Conservation (phyloP, 192 early-diverging fungal genomes). For the Piromyces sp. region DNA sequence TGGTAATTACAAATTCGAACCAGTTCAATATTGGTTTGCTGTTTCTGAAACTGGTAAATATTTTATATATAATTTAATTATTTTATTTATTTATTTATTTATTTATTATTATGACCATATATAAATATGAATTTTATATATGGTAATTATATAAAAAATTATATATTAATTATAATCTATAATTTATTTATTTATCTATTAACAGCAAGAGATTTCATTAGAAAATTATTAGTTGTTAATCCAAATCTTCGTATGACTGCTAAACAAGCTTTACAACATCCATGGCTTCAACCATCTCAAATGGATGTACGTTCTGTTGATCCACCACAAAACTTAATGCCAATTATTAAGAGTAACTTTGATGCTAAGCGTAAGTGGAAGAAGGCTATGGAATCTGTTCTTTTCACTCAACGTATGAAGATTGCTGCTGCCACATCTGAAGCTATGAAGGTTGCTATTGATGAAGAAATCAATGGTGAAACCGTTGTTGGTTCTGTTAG, state of each 20-base stretch:
- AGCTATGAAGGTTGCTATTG: background rate
- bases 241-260: constrained; percentile 55
- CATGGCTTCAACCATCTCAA: constrained; percentile 38
- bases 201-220: constrained; percentile 54
- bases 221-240: constrained; percentile 41
- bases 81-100: too few relatives aligned
- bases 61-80: too few relatives aligned
- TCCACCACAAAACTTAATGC: background rate
- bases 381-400: background rate
- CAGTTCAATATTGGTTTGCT: constrained; percentile 37
- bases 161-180: too few relatives aligned
- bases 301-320: background rate
- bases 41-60: constrained; percentile 42
- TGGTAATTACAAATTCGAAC: constrained; percentile 24
- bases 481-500: background rate
- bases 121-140: too few relatives aligned
- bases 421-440: background rate
- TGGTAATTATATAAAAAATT: too few relatives aligned
- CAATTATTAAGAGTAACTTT: background rate
- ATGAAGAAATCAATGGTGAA: background rate
- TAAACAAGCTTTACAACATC: constrained; percentile 50
- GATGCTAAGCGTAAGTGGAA: background rate
- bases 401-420: background rate
- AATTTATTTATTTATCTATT: background rate
- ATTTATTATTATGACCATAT: too few relatives aligned